These are phyloP conservation scores for Durio zibethinus DNA, from an alignment of 345 rosid genomes.

Conservation along the genomic window DNA sequence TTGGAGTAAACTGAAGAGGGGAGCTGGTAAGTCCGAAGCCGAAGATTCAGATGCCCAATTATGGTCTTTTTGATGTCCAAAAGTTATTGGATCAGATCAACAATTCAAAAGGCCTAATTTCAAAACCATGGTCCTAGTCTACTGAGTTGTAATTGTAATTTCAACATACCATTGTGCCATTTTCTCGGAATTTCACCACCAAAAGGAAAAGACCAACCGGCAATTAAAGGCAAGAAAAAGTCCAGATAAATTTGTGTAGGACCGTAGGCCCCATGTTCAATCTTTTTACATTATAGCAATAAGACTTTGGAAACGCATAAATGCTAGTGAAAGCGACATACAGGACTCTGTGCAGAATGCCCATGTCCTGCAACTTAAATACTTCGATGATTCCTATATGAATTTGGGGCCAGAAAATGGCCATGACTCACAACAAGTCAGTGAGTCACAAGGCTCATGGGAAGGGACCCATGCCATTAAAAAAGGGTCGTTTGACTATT, in stretches of 20 bases:
- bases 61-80: too few species aligned
- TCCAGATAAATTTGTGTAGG: too few species aligned
- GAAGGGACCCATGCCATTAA: neutral
- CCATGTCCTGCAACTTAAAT: neutral
- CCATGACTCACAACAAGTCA: neutral
- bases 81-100: too few species aligned
- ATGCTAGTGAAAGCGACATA: neutral
- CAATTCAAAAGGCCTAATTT: neutral
- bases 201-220: neutral
- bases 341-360: neutral
- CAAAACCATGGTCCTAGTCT: neutral
- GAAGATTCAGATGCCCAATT: neutral
- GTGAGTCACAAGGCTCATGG: neutral
- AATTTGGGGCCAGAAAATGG: neutral
- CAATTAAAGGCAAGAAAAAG: neutral
- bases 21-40: neutral
- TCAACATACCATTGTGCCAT: neutral
- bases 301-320: neutral
- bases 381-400: too few species aligned
- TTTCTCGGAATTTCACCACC: neutral
- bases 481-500: neutral
- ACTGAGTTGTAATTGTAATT: neutral
- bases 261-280: neutral
- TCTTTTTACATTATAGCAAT: neutral
- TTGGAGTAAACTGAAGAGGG: neutral